Base-by-base conservation (phyloP, 2,329 filamentous ascomycete species). In the Cytospora schulzeri region DNA sequence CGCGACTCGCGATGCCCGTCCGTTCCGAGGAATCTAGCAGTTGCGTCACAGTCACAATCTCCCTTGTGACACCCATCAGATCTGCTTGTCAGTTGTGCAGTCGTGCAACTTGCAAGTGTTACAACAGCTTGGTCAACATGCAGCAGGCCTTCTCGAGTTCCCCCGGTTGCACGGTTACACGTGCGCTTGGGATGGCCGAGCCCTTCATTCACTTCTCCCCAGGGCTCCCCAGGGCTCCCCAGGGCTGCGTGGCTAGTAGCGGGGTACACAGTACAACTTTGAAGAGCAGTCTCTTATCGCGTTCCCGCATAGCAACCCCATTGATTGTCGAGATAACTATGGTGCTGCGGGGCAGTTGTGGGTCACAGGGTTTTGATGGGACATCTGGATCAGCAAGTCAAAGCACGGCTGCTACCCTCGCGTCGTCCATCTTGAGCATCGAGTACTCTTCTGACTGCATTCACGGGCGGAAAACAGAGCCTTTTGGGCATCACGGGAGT, bases 41-140 rank as follows among this genome's bases (percentile, higher is more conserved):
- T 33, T 53, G 54, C 38, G 38, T 62, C 22, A 56, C 28, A 53
- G 60, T 55, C 63, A 52, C 59, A 63, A 56, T 38, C 51, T 29
- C 28, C 38, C 29, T 59, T 50, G 60, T 58, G 35, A 48, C 19
- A 54, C 56, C 38, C 31, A n/a, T n/a, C 17, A 41, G 33, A 62
- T 50, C 51, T 56, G 59, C 50, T 35, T 65, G 55, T 62, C 63
- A 65, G 33, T 58, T 31, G 31, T 52, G 63, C 63, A 65, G 33
- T 55, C 33, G 41, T 52, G 63, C 56, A 38, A 54, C 54, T 14
- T 28, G 24, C 51, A 54, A 26, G 17, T 12, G n/a, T n/a, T n/a
- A n/a, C n/a, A n/a, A n/a, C n/a, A n/a, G n/a, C n/a, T n/a, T n/a
- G n/a, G n/a, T 22, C 41, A 48, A 9, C 45, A 1, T 48, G 45